Conservation (phyloP, 2,329 filamentous ascomycete genomes). For the Colletotrichum spaethianum region DNA sequence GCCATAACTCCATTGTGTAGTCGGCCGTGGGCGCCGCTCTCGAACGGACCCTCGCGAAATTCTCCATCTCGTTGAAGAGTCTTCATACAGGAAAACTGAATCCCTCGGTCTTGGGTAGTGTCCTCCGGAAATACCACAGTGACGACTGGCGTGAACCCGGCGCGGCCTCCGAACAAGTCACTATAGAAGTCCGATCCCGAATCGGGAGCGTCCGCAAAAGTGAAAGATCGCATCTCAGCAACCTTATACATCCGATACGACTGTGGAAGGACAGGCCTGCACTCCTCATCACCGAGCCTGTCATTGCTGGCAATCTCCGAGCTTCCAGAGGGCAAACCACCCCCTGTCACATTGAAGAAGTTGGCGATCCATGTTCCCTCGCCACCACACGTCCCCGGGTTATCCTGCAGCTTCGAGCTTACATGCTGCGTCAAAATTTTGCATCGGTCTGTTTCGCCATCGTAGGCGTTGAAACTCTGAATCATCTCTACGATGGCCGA, state of each 20-base stretch:
- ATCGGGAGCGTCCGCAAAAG: constrained; percentile 9
- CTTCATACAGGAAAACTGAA: constrained; percentile 19
- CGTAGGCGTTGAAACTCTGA: neutral
- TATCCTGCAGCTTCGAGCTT: constrained; percentile 1
- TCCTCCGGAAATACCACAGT: neutral
- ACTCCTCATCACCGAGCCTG: neutral
- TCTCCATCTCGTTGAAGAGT: neutral
- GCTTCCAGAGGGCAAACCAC: neutral
- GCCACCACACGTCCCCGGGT: neutral
- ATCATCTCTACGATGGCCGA: constrained; percentile 18
- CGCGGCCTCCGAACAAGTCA: constrained; percentile 8
- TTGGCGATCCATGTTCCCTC: constrained; percentile 23
- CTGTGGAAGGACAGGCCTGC: constrained; percentile 2
- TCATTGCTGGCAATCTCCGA: neutral
- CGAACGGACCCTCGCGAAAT: too few species aligned
- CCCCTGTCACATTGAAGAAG: constrained; percentile 27
- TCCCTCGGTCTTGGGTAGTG: neutral
- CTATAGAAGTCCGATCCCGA: neutral
- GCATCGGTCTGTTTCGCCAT: neutral
- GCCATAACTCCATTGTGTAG: too few species aligned
- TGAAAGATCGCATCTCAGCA: constrained; percentile 18
- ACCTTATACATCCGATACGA: constrained; percentile 17
- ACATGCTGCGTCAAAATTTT: constrained; percentile 10
- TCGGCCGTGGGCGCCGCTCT: too few species aligned
- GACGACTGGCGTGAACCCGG: constrained; percentile 11